Evolutionary conservation across 75 land plant genomes (phyloP).

Genomic region (Cunninghamia lanceolata): DNA sequence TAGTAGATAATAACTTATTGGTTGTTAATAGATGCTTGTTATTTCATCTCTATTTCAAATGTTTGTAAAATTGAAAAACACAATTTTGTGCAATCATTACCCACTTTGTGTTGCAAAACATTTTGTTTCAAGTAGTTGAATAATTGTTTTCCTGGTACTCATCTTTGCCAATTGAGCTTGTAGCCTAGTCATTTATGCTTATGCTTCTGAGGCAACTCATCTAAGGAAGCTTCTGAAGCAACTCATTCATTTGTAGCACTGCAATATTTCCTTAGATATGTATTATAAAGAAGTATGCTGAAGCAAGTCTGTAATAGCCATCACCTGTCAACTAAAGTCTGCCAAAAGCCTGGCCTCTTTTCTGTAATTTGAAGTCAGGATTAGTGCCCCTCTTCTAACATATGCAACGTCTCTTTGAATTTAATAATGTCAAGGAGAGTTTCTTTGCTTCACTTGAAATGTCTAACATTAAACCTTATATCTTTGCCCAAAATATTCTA

Average conservation of each 20-base stretch:
- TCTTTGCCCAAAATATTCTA: not conserved
- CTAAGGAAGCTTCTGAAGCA: not conserved
- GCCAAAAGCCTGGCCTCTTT: not conserved
- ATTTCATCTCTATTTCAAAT: not conserved
- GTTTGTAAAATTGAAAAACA: not conserved
- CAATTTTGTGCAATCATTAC: not conserved
- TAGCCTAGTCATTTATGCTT: not conserved
- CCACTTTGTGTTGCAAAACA: not conserved
- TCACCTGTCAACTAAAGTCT: not conserved
- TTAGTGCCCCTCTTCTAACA: not conserved
- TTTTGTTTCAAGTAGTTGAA: conserved; percentile 1
- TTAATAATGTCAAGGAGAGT: not conserved
- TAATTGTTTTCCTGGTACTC: not conserved
- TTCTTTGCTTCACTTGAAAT: not conserved
- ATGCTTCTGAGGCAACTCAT: not conserved
- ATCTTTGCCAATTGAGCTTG: not conserved
- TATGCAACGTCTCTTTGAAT: not conserved
- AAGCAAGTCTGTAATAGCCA: not conserved
- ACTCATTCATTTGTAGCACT: not conserved
- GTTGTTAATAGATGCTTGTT: not conserved
- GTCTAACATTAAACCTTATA: not conserved
- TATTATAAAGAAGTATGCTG: not conserved
- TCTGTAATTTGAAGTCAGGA: not conserved
- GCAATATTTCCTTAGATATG: not conserved
- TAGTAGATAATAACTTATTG: not conserved